Percentiles rank a stretch among this genome's conserved stretches.
These are phyloP conservation scores for Fusarium euwallaceae DNA, from an alignment of 2,329 filamentous ascomycete genomes.

Conservation along the genomic window DNA sequence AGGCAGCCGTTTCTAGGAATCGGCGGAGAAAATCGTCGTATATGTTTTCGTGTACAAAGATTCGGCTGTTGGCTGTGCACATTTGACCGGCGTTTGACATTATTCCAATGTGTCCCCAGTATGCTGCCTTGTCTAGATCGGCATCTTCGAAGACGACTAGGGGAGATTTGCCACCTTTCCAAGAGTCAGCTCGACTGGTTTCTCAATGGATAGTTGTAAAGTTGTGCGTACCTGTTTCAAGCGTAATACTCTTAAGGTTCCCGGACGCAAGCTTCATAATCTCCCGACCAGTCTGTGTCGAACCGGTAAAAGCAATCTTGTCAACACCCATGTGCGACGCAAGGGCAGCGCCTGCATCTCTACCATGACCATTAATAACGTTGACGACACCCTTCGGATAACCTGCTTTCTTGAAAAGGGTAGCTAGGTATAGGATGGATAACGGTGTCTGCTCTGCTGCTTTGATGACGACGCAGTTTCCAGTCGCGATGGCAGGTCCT, in stretches of 20 bases:
- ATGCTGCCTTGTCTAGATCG: neutral
- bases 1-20: neutral
- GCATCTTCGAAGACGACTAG: neutral
- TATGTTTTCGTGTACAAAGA: neutral
- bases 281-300: neutral
- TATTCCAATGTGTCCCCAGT: neutral
- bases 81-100: neutral
- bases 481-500: neutral
- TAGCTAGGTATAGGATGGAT: neutral
- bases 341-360: neutral
- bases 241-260: neutral
- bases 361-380: neutral
- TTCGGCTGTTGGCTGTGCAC: neutral
- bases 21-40: neutral
- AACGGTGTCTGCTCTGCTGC: neutral
- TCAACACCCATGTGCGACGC: neutral
- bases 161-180: neutral
- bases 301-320: neutral
- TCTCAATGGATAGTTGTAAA: neutral
- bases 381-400: neutral
- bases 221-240: neutral
- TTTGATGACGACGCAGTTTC: neutral
- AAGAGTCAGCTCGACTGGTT: rapidly evolving
- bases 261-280: neutral
- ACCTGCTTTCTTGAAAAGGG: neutral